phyloP scores from a whole-genome alignment of 2,329 filamentous ascomycete genomes.

The Pseudocercospora ulei region DNA sequence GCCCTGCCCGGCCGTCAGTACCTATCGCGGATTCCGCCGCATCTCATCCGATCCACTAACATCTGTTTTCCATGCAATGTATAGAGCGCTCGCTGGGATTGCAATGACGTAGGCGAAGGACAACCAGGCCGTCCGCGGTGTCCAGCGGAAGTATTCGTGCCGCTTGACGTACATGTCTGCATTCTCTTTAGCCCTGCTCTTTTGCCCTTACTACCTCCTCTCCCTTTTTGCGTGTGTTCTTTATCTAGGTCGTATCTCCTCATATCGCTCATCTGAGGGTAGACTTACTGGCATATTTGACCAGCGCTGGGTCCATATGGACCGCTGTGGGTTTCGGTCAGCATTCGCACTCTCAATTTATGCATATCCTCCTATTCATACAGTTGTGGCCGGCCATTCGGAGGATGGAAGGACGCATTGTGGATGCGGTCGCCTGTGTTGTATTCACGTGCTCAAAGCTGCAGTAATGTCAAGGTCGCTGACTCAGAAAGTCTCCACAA shows the following conservation, averaged over 20 bases:
- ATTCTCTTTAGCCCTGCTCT: slow-evolving; percentile 5
- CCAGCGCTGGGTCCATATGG: slow-evolving; percentile 48
- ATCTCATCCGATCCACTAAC: slow-evolving; percentile 50
- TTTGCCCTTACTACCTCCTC: slow-evolving; percentile 4
- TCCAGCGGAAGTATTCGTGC: slow-evolving; percentile 95
- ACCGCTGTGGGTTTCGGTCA: slow-evolving; percentile 35
- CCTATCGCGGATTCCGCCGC: neutral
- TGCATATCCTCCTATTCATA: slow-evolving; percentile 17
- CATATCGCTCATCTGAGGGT: slow-evolving; percentile 24
- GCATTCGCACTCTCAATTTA: slow-evolving; percentile 7
- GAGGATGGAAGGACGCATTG: slow-evolving; percentile 29
- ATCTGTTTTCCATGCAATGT: slow-evolving; percentile 69
- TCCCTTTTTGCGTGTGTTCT: neutral
- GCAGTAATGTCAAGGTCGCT: slow-evolving; percentile 9
- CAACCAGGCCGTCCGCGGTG: slow-evolving; percentile 66
- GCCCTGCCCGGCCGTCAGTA: slow-evolving; percentile 50
- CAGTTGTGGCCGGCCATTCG: slow-evolving; percentile 36
- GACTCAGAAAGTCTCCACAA: slow-evolving; percentile 1
- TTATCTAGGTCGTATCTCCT: neutral
- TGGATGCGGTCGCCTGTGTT: slow-evolving; percentile 14
- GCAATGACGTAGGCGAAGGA: slow-evolving; percentile 65
- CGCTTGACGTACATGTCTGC: slow-evolving; percentile 74
- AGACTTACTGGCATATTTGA: slow-evolving; percentile 46
- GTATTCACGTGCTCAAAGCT: slow-evolving; percentile 9
- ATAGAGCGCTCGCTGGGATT: slow-evolving; percentile 61